Base-by-base conservation (phyloP, 2,329 filamentous ascomycete genomes). In the Phialemoniopsis sp. region DNA sequence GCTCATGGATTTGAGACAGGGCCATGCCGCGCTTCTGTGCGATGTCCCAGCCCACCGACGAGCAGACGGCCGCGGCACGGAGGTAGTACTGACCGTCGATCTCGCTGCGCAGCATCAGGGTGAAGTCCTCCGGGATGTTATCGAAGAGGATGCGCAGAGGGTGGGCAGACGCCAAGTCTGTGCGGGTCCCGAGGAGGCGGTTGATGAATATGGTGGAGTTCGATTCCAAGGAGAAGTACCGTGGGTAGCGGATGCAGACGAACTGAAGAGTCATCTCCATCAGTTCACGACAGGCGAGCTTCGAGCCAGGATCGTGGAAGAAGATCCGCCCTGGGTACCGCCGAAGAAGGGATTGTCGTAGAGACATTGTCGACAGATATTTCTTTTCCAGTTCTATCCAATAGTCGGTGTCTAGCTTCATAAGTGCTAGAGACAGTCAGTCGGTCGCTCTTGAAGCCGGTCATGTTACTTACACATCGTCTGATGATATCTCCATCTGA, bases 191-290 rank as follows among this genome's bases (percentile, higher is more conserved):
- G 2, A 94, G 68, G 28, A 95, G 83, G 28, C 58, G 59, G 57
- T 95, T 95, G 45, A 78, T 64, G 41, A 95, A 76, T 3, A 76
- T 56, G 30, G 68, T 73, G 4, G 71, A 74, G 15, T 78, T 64
- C 0, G 88, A 56, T 4, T 67, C 66, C 14, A 59, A 40, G 17
- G 34, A 37, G 58, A 95, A 95, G 48, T 85, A 81, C 6, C 81
- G 74, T 0, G 89, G 88, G 53, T 94, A 94, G 4, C 88, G 73
- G 4, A 78, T 72, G 44, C 80, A 86, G n/a, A 91, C 62, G 48
- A 91, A 94, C 47, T 91, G 86, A 4, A 95, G 50, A 3, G 72
- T 74, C 80, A 91, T 89, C 59, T 95, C 89, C 87, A 93, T 90
- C 6, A 93, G 67, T 52, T 95, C 89, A 55, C 89, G 89, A 56